Evolutionary conservation across 148 eudicot genomes (phyloP).

Genomic region (Salicornia ramosissima): DNA sequence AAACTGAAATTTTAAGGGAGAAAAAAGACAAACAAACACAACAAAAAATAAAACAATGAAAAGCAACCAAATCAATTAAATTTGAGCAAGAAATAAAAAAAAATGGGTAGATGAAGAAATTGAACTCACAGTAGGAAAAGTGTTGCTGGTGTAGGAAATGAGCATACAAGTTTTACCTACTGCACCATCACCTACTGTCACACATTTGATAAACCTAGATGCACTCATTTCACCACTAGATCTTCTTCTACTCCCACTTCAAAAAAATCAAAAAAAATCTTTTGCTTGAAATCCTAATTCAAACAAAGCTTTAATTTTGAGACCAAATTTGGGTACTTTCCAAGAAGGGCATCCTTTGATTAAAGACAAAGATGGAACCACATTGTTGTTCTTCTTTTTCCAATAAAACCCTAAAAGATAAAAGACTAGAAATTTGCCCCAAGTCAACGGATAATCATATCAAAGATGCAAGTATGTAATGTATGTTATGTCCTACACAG

Average conservation of each 20-base stretch:
- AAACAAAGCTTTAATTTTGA: neutral
- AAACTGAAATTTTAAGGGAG: neutral
- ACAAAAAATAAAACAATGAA: neutral
- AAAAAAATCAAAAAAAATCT: neutral
- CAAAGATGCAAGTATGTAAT: neutral
- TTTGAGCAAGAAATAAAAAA: neutral
- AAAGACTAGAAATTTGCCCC: neutral
- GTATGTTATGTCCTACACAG: neutral
- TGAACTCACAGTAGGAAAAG: constrained; percentile 25
- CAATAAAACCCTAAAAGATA: constrained; percentile 9
- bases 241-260: neutral
- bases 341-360: constrained; percentile 13
- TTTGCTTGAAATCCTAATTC: neutral
- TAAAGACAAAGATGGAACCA: constrained; percentile 11
- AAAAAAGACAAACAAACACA: too few species aligned
- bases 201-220: constrained; percentile 41
- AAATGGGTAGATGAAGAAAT: neutral
- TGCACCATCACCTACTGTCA: constrained; percentile 42
- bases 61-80: neutral
- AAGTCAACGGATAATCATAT: constrained; percentile 14
- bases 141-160: constrained; percentile 37
- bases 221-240: constrained; percentile 23
- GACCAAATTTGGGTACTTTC: constrained; percentile 3
- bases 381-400: neutral
- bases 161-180: constrained; percentile 41